These are phyloP conservation scores for Hypomontagnella monticulosa DNA, from an alignment of 495 filamentous ascomycete genomes.

Conservation along the genomic window DNA sequence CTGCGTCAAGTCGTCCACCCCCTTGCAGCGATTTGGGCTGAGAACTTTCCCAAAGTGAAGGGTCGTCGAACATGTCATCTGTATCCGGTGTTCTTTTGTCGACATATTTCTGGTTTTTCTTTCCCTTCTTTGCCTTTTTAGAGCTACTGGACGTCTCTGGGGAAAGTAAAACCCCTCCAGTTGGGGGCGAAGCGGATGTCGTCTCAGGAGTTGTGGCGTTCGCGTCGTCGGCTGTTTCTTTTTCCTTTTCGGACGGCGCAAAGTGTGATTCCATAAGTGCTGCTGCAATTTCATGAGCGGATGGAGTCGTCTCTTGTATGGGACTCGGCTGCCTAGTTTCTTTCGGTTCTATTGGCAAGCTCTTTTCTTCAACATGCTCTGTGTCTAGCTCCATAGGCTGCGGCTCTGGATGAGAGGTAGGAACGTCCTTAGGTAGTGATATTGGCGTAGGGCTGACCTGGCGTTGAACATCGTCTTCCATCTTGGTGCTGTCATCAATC, in stretches of 20 bases:
- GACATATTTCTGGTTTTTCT: slow-evolving; percentile 37
- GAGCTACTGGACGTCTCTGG: slow-evolving; percentile 43
- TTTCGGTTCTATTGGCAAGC: not conserved
- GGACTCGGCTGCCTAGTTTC: slow-evolving; percentile 17
- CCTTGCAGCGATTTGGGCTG: slow-evolving; percentile 48
- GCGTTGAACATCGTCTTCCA: not conserved
- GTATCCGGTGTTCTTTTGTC: slow-evolving; percentile 46
- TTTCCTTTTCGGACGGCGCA: slow-evolving; percentile 14
- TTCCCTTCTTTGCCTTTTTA: slow-evolving; percentile 39
- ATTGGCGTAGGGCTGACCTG: not conserved
- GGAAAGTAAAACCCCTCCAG: slow-evolving; percentile 41
- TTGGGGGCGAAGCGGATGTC: slow-evolving; percentile 34
- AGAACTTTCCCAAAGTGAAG: slow-evolving; percentile 65
- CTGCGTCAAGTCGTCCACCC: slow-evolving; percentile 44
- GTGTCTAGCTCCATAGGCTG: slow-evolving; percentile 7
- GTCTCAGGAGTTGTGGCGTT: slow-evolving; percentile 33
- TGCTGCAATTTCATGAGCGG: slow-evolving; percentile 35
- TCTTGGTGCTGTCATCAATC: slow-evolving; percentile 5
- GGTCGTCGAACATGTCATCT: slow-evolving; percentile 56
- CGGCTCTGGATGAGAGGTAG: not conserved
- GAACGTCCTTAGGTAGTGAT: not conserved
- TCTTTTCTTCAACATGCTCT: slow-evolving; percentile 5
- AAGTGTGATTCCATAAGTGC: slow-evolving; percentile 25
- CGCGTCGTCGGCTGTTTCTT: slow-evolving; percentile 19
- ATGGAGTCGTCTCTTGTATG: slow-evolving; percentile 9